Conservation (phyloP, 2,329 filamentous ascomycete species). For the Magnaporthales sp. region DNA sequence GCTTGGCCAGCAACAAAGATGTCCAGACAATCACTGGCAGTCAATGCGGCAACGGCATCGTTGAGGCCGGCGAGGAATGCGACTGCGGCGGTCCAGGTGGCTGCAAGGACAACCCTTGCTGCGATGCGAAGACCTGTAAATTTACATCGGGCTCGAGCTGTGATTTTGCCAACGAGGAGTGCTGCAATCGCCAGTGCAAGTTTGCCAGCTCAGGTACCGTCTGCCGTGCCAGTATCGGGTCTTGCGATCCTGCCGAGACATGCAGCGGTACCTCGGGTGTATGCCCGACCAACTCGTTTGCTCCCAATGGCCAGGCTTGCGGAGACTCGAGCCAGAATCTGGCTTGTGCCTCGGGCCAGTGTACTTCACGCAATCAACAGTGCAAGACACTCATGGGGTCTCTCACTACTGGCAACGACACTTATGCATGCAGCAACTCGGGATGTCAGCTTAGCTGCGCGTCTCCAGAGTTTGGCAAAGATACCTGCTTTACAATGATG, state of each 20-base stretch:
- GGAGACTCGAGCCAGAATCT: slow-evolving; percentile 55
- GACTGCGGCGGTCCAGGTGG: slow-evolving; percentile 75
- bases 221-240: slow-evolving; percentile 70
- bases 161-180: slow-evolving; percentile 74
- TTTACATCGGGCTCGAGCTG: slow-evolving; percentile 71
- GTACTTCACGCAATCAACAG: slow-evolving; percentile 83
- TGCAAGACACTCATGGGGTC: slow-evolving; percentile 78
- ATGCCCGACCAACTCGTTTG: slow-evolving; percentile 66
- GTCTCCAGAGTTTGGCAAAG: slow-evolving; percentile 56
- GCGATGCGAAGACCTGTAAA: slow-evolving; percentile 77
- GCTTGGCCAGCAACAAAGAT: slow-evolving; percentile 77
- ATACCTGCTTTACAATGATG: slow-evolving; percentile 65
- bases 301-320: slow-evolving; percentile 63
- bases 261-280: slow-evolving; percentile 65
- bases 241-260: slow-evolving; percentile 77
- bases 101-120: slow-evolving; percentile 73
- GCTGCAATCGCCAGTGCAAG: slow-evolving; percentile 60
- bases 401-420: slow-evolving; percentile 65
- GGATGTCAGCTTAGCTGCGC: slow-evolving; percentile 72
- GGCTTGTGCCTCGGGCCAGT: slow-evolving; percentile 83
- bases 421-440: slow-evolving; percentile 64
- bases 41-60: slow-evolving; percentile 94
- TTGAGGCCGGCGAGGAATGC: slow-evolving; percentile 88
- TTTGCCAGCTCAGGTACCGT: slow-evolving; percentile 60
- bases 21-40: slow-evolving; percentile 74